Evolutionary conservation across 306 rosid genomes (phyloP).

Genomic region (Dalbergia cultrata): DNA sequence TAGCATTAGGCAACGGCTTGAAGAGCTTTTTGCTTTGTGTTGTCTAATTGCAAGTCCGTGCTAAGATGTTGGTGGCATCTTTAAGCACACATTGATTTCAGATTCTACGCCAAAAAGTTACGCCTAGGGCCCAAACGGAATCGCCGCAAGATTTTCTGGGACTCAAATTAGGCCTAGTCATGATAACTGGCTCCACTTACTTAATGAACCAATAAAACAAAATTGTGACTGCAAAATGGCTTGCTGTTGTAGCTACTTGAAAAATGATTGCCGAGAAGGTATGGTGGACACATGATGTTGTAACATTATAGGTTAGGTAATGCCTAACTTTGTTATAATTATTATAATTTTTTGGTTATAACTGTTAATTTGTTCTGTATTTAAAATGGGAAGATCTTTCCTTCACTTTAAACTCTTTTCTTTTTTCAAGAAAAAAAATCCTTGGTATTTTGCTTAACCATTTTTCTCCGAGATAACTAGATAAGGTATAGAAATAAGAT

Average conservation of each 20-base stretch:
- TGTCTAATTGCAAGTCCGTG: constrained; percentile 19
- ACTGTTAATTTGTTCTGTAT: too few relatives aligned
- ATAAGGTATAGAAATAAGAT: neutral
- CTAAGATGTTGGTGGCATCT: constrained; percentile 33
- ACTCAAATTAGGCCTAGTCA: constrained; percentile 29
- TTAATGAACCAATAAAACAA: neutral
- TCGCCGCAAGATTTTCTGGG: neutral
- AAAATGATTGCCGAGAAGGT: neutral
- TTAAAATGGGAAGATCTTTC: too few relatives aligned
- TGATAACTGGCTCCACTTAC: constrained; percentile 45
- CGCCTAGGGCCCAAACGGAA: constrained; percentile 42
- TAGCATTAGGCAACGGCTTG: constrained; percentile 45
- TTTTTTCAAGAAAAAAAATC: too few relatives aligned
- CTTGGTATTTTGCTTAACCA: neutral
- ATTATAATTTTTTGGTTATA: too few relatives aligned
- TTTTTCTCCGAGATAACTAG: neutral
- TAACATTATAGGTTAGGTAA: too few relatives aligned
- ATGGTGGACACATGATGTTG: too few relatives aligned
- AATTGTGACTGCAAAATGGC: neutral
- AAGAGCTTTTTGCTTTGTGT: constrained; percentile 43
- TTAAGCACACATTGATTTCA: constrained; percentile 34
- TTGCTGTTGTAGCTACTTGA: neutral
- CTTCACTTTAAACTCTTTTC: too few relatives aligned
- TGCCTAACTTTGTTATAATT: too few relatives aligned
- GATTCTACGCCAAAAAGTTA: constrained; percentile 45